Base-by-base conservation (phyloP, 805 yeast species). In the Cyberlindnera saturnus region DNA sequence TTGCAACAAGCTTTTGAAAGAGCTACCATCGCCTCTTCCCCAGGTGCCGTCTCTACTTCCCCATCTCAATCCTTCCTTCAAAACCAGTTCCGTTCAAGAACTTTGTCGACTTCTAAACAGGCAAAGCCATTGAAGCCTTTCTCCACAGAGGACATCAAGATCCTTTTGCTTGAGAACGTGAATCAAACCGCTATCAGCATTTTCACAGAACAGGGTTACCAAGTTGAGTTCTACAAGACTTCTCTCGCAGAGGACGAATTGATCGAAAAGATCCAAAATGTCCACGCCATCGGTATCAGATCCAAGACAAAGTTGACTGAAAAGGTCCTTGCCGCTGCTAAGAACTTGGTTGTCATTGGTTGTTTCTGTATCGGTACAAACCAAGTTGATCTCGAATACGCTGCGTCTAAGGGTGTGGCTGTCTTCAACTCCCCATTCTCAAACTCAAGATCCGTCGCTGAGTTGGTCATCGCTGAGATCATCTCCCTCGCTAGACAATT, bases 361-460 rank as follows among this genome's bases (percentile, higher is more conserved):
- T 93, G 99, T 73, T 93, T 93, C 85, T 93, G 99, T 76, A 93
- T 93, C 56, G 99, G 99, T 60, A 93, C 98, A 48, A 93, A 93
- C 72, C 99, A 93, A 71, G 99, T 93, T 43, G 95, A 93, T 65
- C 75, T 90, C 51, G 86, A 86, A 55, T 86, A 63, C 57, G 99
- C 99, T 44, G 96, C 98, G 51, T 78, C 82, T 59, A 76, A 78
- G 39, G 99, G 99, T 70, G 78, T 91, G 64, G 90, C 97, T 38
- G 99, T 93, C 19, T 93, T 93, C 82, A 88, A 89, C 76, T 90
- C 99, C 30, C 99, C 99, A 40, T 93, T 93, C 73, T 89, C 97
- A 53, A 93, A 93, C 75, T 91, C 98, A 32, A 83, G 99, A 71
- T 89, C 97, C 3, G 99, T 93, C 35, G 99, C 99, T 47, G 99